Percentiles rank a stretch among this genome's conserved stretches.
Evolutionary conservation across 257 asterid species (phyloP).

Genomic region (Gynochthodes officinalis): DNA sequence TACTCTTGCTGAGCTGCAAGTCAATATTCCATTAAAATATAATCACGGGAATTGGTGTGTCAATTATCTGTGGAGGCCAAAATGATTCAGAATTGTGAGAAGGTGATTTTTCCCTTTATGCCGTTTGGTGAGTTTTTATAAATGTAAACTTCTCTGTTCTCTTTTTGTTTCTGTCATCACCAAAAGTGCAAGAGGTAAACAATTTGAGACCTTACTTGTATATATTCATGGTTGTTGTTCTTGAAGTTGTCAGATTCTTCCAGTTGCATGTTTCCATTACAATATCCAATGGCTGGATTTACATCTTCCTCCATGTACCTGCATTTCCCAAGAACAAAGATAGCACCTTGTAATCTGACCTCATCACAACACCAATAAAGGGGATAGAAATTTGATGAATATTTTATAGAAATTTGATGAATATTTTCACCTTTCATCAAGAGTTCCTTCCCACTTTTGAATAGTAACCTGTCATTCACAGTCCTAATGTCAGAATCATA

Average conservation of each 20-base stretch:
- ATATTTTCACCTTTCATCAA: constrained; percentile 53
- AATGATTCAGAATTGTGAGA: neutral
- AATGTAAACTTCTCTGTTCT: neutral
- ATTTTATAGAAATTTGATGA: constrained; percentile 21
- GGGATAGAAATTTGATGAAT: constrained; percentile 18
- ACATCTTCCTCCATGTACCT: constrained; percentile 58
- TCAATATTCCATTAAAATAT: neutral
- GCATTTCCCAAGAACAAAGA: constrained; percentile 22
- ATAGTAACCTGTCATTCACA: constrained; percentile 65
- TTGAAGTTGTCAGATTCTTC: constrained; percentile 27
- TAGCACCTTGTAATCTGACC: neutral
- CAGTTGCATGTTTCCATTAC: constrained; percentile 34
- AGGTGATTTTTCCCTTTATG: neutral
- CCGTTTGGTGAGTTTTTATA: neutral
- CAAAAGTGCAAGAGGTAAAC: constrained; percentile 7
- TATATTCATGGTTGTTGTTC: constrained; percentile 32
- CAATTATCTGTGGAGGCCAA: neutral
- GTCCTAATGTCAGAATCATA: neutral
- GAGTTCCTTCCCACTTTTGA: constrained; percentile 60
- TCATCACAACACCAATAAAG: neutral
- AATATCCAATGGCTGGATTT: constrained; percentile 32
- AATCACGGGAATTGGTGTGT: neutral
- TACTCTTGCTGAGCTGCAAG: too few relatives aligned
- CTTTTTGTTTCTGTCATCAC: neutral
- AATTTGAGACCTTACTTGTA: constrained; percentile 62